Evolutionary conservation across 2,329 filamentous ascomycete genomes (phyloP), one percentile per base, ranked within the genome.

Genomic region (Grosmannia clavigera): DNA sequence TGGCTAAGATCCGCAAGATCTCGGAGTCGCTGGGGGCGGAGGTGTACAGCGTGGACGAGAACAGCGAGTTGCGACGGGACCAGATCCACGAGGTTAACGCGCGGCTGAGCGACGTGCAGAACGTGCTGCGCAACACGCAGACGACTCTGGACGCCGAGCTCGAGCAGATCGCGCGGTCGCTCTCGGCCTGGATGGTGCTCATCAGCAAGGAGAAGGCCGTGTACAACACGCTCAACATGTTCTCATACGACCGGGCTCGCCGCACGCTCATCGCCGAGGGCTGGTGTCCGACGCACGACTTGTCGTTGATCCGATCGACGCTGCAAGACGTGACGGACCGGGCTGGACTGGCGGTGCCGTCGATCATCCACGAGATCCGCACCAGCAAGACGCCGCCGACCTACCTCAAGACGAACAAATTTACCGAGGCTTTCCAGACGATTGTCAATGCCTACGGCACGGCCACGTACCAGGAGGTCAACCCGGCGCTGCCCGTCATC

Each of bases 401-500:
- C 0, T 97, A 95, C 73, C 84, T 96, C 73, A 95, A 95, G 78
- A 96, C 92, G 38, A 99, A 99, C 80, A 96, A 92, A 74, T 97
- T 97, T 71, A 99, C 95, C 3, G 87, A 96, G 69, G 94, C 87
- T 29, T 99, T 99, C 78, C 94, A 99, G 75, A 97, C 92, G 61
- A 99, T 99, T 72, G 95, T 99, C 72, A 92, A 99, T 68, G 94
- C 95, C 33, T 99, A 99, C 70, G 95, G 94, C 70, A 96, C 94
- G 51, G 89, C 94, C 62, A 97, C 95, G 66, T 99, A 99, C 75
- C 88, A 88, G 66, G 94, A 99, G 76, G 88, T 96, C 72, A 99
- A 99, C 75, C 94, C 94, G 61, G 92, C 91, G 63, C 81, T 99
- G 27, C 92, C 92, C 46, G 94, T 95, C 58, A 91, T 97, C 66